phyloP scores from a whole-genome alignment of 257 asterid species.

The Cordia subcordata region DNA sequence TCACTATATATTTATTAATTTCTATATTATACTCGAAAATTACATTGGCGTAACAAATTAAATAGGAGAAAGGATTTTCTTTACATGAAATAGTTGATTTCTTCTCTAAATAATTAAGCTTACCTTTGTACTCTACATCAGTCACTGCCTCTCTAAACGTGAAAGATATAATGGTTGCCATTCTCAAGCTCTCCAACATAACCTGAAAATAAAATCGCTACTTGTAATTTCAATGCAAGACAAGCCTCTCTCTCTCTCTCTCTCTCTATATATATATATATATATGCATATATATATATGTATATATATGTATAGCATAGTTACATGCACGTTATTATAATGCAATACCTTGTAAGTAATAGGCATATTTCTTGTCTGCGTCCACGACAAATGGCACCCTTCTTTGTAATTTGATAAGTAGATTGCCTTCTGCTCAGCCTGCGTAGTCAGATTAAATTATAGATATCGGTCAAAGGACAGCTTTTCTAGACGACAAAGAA shows the following conservation, averaged over 20 bases:
- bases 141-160: slow-evolving; percentile 82
- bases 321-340: background rate
- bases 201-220: slow-evolving; percentile 33
- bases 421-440: slow-evolving; percentile 74
- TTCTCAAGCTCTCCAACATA: slow-evolving; percentile 68
- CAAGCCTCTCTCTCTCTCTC: too few species aligned
- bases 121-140: slow-evolving; percentile 83
- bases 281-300: too few species aligned
- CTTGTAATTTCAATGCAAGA: background rate
- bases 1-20: too few species aligned
- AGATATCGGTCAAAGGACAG: too few species aligned
- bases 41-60: too few species aligned
- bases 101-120: background rate
- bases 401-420: slow-evolving; percentile 33
- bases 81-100: background rate
- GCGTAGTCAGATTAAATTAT: slow-evolving; percentile 9
- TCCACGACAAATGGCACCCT: slow-evolving; percentile 53
- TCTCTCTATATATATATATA: too few species aligned
- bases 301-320: too few species aligned
- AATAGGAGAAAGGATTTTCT: too few species aligned
- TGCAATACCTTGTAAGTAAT: slow-evolving; percentile 52
- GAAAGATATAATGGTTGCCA: slow-evolving; percentile 83
- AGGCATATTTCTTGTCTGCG: slow-evolving; percentile 80
- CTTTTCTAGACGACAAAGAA: too few species aligned
- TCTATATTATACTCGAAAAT: background rate